A percentile compares a stretch with the other conserved stretches of the same genome.
These are phyloP conservation scores for Neurospora sp. DNA, from an alignment of 495 filamentous ascomycete genomes.

Conservation along the genomic window DNA sequence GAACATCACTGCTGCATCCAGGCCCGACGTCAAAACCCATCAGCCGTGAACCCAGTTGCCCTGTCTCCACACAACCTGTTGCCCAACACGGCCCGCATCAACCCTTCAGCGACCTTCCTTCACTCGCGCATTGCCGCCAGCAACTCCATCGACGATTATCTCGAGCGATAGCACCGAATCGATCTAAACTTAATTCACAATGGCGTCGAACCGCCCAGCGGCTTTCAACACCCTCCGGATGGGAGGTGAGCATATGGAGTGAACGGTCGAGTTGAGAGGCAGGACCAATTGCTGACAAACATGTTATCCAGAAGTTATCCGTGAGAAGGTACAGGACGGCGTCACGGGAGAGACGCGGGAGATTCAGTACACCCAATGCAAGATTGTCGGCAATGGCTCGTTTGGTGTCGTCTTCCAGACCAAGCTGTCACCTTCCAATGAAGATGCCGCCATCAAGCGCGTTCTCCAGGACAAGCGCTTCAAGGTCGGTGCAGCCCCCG, in stretches of 20 bases:
- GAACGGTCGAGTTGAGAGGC: background rate
- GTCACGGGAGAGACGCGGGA: conserved; percentile 91
- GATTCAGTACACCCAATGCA: conserved; percentile 97
- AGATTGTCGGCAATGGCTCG: conserved; percentile 99
- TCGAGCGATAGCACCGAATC: conserved; percentile 25
- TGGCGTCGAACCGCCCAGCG: conserved; percentile 43
- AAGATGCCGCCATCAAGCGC: conserved; percentile 97
- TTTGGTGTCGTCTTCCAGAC: conserved; percentile 99
- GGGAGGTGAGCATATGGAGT: conserved; percentile 35
- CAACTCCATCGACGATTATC: conserved; percentile 1
- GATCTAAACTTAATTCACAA: conserved; percentile 19
- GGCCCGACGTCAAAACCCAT: conserved; percentile 12
- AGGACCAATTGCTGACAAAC: conserved; percentile 2
- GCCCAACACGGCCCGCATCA: conserved; percentile 39
- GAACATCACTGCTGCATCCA: conserved; percentile 3
- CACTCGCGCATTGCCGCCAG: conserved; percentile 17
- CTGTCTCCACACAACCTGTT: conserved; percentile 21
- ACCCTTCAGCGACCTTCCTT: conserved; percentile 17
- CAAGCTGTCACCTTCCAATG: conserved; percentile 90
- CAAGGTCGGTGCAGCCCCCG: conserved; percentile 52
- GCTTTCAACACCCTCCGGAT: conserved; percentile 44
- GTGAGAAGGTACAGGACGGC: conserved; percentile 98
- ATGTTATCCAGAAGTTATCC: conserved; percentile 68
- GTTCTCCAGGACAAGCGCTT: conserved; percentile 98
- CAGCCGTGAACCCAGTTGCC: conserved; percentile 5